phyloP scores from a whole-genome alignment of 1,284 basidiomycete genomes.

The Schizophyllum amplum region DNA sequence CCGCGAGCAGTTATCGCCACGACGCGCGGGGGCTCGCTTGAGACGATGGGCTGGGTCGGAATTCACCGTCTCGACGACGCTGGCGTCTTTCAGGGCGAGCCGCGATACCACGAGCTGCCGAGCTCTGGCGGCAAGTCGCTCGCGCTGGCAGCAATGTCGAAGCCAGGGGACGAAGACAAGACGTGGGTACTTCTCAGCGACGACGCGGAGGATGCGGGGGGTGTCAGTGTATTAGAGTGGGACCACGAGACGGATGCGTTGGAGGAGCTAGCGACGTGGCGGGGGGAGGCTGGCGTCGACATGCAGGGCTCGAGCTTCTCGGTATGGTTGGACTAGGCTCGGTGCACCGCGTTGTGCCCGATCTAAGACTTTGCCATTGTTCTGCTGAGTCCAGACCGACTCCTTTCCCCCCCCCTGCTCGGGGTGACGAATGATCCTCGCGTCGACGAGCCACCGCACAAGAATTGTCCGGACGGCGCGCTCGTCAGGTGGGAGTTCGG shows the following conservation, averaged over 20 bases:
- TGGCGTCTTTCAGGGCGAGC: conserved; percentile 23
- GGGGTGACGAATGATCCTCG: too few species aligned
- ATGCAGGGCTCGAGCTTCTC: conserved; percentile 38
- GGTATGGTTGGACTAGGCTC: conserved; percentile 38
- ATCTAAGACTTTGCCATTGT: too few species aligned
- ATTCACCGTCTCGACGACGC: conserved; percentile 30
- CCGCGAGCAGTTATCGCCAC: conserved; percentile 34
- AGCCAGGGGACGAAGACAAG: conserved; percentile 18
- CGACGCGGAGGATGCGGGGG: conserved; percentile 24
- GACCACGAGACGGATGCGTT: conserved; percentile 14
- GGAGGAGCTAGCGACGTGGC: conserved; percentile 2
- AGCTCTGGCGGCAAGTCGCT: conserved; percentile 42
- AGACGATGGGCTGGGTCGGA: conserved; percentile 30
- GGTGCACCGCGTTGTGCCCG: too few species aligned
- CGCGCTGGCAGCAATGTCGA: conserved; percentile 33
- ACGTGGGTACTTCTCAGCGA: conserved; percentile 35
- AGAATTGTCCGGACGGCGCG: too few species aligned
- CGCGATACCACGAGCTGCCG: conserved; percentile 28
- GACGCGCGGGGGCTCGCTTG: conserved; percentile 30
- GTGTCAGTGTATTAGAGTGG: conserved; percentile 37
- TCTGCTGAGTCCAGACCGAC: too few species aligned
- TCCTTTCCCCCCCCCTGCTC: too few species aligned
- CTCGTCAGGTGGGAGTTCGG: not conserved
- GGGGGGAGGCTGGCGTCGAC: conserved; percentile 7
- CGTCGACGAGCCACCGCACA: too few species aligned